Base-by-base conservation (phyloP, 345 rosid species). In the Corchorus capsularis region DNA sequence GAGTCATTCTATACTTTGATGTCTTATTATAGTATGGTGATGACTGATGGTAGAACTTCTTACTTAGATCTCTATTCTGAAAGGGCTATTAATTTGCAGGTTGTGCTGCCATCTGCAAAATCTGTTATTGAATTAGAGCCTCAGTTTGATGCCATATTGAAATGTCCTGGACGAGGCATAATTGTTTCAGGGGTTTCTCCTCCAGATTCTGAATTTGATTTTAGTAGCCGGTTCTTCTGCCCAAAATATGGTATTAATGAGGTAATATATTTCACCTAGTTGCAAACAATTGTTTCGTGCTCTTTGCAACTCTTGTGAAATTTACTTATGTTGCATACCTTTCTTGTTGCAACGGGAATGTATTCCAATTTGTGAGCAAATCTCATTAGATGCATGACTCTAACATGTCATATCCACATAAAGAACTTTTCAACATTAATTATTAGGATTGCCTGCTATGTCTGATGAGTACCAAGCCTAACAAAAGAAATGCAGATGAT, bases 241-340 rank as follows among this genome's bases (percentile, higher is more conserved):
- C 98, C 96, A 2, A 90, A 89, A 77, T n/a, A 75, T 1, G 94
- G 98, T 32, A 8, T 90, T 68, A 75, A 86, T 52, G 97, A 93
- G 97, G 98, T 86, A 82, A 63, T 65, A 10, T 19, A 14, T 5
- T 13, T 6, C 49, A 59, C n/a, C 13, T 32, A 47, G 17, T 11
- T 34, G 52, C 74, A 7, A 64, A 17, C 63, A 46, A 2, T 46
- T 57, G 20, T 56, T 59, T 13, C 74, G n/a, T 77, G 27, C 2
- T 74, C 45, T 39, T 17, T 57, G 43, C 46, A 12, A 45, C 20
- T 22, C 6, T 37, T 19, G 16, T n/a, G 13, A 17, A 5, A 7
- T 69, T 52, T 32, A 55, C 50, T 15, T 22, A 20, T 27, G 32
- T 19, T 59, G 5, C 67, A 73, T 20, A 54, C 53, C 72, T 57